A percentile compares a stretch with the other conserved stretches of the same genome.
phyloP scores from a whole-genome alignment of 1,284 basidiomycete genomes.

The Ceratobasidium sp. region DNA sequence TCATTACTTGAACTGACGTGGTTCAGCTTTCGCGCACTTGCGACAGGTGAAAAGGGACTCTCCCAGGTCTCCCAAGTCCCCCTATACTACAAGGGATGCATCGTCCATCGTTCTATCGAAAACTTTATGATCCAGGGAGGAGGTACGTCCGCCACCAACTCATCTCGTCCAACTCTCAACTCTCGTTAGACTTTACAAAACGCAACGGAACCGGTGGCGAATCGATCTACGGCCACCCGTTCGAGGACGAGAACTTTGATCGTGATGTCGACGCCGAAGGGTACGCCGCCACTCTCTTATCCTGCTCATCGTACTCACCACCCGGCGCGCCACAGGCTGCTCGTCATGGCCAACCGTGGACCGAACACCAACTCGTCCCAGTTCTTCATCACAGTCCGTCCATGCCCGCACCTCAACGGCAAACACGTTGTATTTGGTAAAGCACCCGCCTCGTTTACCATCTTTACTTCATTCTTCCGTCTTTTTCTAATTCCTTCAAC shows the following conservation, averaged over 20 bases:
- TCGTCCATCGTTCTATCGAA: conserved; percentile 81
- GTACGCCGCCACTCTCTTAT: conserved; percentile 48
- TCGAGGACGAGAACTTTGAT: conserved; percentile 79
- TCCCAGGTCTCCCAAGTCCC: conserved; percentile 70
- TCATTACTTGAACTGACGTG: conserved; percentile 25
- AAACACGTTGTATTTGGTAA: conserved; percentile 84
- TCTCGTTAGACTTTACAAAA: conserved; percentile 72
- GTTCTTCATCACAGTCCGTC: conserved; percentile 82
- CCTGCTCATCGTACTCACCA: not conserved
- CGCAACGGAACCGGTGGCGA: conserved; percentile 85
- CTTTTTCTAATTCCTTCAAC: not conserved
- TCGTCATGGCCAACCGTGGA: conserved; percentile 85
- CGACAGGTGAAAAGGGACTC: conserved; percentile 86
- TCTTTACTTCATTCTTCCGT: not conserved
- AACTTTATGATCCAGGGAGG: conserved; percentile 91
- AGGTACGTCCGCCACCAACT: conserved; percentile 57
- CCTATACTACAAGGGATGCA: conserved; percentile 84
- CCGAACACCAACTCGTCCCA: conserved; percentile 83
- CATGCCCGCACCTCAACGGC: conserved; percentile 77
- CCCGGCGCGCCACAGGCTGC: conserved; percentile 57
- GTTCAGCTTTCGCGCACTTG: conserved; percentile 83
- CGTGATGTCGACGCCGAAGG: conserved; percentile 73
- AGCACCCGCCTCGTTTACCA: not conserved
- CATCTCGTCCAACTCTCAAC: not conserved
- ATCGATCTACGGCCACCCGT: conserved; percentile 80